phyloP scores from a whole-genome alignment of 1,139 yeast species.

The Yamadazyma mexicana region DNA sequence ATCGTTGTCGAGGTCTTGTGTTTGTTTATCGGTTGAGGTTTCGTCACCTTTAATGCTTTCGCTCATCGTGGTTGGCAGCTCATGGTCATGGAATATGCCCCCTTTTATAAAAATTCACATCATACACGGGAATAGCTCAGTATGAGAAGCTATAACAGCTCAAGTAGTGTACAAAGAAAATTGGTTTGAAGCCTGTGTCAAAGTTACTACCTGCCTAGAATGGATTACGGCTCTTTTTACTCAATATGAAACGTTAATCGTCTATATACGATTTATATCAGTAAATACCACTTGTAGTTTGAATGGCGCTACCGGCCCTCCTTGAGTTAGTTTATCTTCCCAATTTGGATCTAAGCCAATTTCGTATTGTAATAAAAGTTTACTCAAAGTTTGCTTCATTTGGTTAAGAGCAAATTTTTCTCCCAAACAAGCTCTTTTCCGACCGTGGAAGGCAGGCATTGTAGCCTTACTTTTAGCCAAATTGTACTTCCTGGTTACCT shows the following conservation, averaged over 20 bases:
- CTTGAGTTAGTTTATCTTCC: conserved; percentile 54
- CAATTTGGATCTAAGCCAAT: conserved; percentile 43
- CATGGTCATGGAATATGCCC: too few relatives aligned
- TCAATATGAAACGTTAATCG: too few relatives aligned
- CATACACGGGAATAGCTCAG: too few relatives aligned
- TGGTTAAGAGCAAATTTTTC: conserved; percentile 57
- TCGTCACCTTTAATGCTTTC: too few relatives aligned
- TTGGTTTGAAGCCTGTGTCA: background rate
- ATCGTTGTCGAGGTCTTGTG: background rate
- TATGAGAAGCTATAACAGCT: too few relatives aligned
- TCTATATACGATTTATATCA: too few relatives aligned
- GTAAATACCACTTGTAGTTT: conserved; percentile 18
- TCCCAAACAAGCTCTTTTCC: conserved; percentile 62
- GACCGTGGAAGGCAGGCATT: conserved; percentile 61
- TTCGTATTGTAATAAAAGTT: conserved; percentile 34
- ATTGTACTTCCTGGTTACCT: conserved; percentile 39
- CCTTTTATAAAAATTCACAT: too few relatives aligned
- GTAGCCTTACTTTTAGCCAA: conserved; percentile 44
- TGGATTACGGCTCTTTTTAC: background rate
- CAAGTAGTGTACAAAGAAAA: too few relatives aligned
- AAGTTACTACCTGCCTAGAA: conserved; percentile 2
- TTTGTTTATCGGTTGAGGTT: too few relatives aligned
- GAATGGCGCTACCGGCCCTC: conserved; percentile 30
- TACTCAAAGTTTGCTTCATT: conserved; percentile 37
- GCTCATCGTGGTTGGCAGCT: background rate